phyloP scores from a whole-genome alignment of 2,329 filamentous ascomycete species.

The Simplicillium aogashimaense region DNA sequence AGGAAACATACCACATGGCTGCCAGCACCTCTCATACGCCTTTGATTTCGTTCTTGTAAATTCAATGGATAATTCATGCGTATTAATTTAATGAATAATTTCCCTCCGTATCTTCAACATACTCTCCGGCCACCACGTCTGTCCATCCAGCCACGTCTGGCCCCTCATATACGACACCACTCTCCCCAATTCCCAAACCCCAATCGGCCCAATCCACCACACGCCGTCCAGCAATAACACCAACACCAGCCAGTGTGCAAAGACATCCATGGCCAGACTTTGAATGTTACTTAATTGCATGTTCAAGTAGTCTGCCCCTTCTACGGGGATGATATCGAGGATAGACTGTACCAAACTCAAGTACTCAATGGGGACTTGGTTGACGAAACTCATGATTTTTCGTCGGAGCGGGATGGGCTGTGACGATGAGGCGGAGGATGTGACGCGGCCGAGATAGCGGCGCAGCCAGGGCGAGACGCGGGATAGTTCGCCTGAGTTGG shows the following conservation, averaged over 20 bases:
- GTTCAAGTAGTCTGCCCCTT: neutral
- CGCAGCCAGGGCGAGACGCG: slow-evolving; percentile 23
- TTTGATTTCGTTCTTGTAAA: too few relatives aligned
- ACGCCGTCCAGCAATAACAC: slow-evolving; percentile 25
- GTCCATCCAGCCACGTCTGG: slow-evolving; percentile 6
- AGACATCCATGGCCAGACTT: slow-evolving; percentile 23
- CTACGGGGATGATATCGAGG: slow-evolving; percentile 11
- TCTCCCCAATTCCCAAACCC: slow-evolving; percentile 21
- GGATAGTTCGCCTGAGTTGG: slow-evolving; percentile 8
- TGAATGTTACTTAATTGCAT: slow-evolving; percentile 1
- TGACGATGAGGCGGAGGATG: slow-evolving; percentile 15
- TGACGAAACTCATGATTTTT: slow-evolving; percentile 28
- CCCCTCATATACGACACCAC: slow-evolving; percentile 12
- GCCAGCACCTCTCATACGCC: too few relatives aligned
- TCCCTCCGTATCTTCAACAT: slow-evolving; percentile 12
- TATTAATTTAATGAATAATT: too few relatives aligned
- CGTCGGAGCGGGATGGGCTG: slow-evolving; percentile 17
- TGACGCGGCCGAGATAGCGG: slow-evolving; percentile 22
- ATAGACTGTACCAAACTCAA: slow-evolving; percentile 23
- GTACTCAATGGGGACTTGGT: slow-evolving; percentile 22
- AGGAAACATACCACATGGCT: too few relatives aligned
- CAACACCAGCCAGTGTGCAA: slow-evolving; percentile 27
- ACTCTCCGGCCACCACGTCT: slow-evolving; percentile 24
- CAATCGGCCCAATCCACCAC: slow-evolving; percentile 28
- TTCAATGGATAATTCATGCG: too few relatives aligned